Conservation (phyloP, 805 yeast genomes). For the Monosporozyma unispora region DNA sequence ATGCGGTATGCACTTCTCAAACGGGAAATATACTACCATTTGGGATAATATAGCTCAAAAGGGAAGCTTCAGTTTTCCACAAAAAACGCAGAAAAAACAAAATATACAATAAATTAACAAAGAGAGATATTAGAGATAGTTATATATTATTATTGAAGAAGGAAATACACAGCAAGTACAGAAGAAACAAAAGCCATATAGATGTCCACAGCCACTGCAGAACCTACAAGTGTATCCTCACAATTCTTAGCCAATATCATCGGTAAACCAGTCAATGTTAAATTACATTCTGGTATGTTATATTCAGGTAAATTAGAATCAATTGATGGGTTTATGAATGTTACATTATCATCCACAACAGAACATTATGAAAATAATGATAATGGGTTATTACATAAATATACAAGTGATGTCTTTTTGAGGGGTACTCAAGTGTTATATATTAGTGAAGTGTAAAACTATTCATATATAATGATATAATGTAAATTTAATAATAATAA, state of each 20-base stretch:
- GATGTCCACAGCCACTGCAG: neutral
- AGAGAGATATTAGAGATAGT: neutral
- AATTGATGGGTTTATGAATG: constrained; percentile 95
- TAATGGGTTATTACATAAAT: constrained; percentile 26
- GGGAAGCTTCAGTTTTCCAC: neutral
- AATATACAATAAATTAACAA: too few species aligned
- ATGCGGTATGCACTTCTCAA: neutral
- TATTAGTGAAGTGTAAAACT: constrained; percentile 25
- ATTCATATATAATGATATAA: neutral
- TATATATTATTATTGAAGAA: too few species aligned
- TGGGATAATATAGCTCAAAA: neutral
- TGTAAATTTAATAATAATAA: neutral
- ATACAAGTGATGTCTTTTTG: constrained; percentile 28
- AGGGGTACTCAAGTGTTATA: constrained; percentile 33
- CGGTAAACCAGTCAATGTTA: constrained; percentile 73
- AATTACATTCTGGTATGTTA: constrained; percentile 78
- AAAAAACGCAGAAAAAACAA: too few species aligned
- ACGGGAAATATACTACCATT: neutral
- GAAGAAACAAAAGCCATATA: too few species aligned
- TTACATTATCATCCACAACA: constrained; percentile 69
- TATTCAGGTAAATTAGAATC: constrained; percentile 73
- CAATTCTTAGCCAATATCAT: constrained; percentile 69
- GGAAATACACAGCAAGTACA: too few species aligned
- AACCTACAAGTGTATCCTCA: constrained; percentile 45
- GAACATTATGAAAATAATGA: constrained; percentile 39